Evolutionary conservation across 495 filamentous ascomycete genomes (phyloP).

Genomic region (Talaromyces adpressus): DNA sequence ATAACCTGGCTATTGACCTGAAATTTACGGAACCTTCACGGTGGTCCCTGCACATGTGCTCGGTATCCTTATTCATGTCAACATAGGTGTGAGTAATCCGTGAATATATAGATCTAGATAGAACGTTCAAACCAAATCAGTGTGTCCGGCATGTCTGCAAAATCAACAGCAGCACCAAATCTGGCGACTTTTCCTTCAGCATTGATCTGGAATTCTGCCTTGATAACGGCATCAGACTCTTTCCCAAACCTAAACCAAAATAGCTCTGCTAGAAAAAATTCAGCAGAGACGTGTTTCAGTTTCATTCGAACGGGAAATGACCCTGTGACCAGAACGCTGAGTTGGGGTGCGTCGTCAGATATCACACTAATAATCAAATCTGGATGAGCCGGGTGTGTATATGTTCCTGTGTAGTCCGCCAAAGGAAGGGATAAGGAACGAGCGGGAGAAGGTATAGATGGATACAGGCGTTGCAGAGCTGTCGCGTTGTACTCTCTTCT

Average conservation of each 20-base stretch:
- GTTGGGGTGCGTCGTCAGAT: background rate
- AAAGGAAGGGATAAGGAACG: conserved; percentile 2
- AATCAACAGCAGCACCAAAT: conserved; percentile 8
- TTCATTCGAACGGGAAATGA: background rate
- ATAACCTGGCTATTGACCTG: background rate
- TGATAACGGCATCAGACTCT: background rate
- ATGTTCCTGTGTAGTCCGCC: conserved; percentile 1
- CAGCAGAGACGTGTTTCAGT: conserved; percentile 1
- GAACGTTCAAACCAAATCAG: conserved; percentile 4
- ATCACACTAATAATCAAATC: background rate
- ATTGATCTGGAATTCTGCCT: background rate
- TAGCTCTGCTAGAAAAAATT: conserved; percentile 1
- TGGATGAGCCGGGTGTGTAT: conserved; percentile 6
- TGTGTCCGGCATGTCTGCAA: conserved; percentile 2
- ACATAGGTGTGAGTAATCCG: background rate
- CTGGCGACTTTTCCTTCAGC: background rate
- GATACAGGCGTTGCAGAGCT: background rate
- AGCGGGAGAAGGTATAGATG: conserved; percentile 1
- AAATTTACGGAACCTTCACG: background rate
- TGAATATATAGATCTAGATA: background rate
- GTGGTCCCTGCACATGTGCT: background rate
- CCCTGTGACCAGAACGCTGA: background rate
- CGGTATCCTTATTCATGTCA: background rate
- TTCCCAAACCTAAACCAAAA: background rate
- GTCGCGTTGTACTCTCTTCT: conserved; percentile 1